These are phyloP conservation scores for Ogataea naganishii DNA, from an alignment of 805 yeast genomes.

Conservation along the genomic window DNA sequence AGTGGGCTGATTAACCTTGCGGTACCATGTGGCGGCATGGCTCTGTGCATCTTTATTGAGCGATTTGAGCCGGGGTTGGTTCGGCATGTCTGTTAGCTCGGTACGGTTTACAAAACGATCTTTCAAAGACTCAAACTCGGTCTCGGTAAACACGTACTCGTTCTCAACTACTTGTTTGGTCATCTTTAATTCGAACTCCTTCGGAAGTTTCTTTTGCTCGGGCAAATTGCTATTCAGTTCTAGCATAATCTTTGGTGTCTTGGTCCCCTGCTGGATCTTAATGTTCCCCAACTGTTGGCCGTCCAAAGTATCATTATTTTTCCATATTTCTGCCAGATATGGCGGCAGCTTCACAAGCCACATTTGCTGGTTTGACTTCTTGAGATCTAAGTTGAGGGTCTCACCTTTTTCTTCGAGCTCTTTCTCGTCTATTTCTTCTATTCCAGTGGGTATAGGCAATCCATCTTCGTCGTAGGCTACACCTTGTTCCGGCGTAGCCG, in stretches of 20 bases:
- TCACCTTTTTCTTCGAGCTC: constrained; percentile 39
- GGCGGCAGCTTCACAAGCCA: constrained; percentile 92
- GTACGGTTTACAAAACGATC: constrained; percentile 43
- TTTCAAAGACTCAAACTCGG: constrained; percentile 58
- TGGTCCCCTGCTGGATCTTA: constrained; percentile 46
- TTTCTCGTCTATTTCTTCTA: constrained; percentile 25
- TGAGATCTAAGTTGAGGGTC: constrained; percentile 68
- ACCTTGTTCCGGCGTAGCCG: no score
- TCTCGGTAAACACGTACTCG: constrained; percentile 82
- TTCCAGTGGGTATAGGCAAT: constrained; percentile 25
- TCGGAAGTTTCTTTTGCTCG: constrained; percentile 58
- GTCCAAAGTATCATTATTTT: constrained; percentile 45
- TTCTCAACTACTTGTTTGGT: constrained; percentile 76
- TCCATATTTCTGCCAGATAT: constrained; percentile 78
- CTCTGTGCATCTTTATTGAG: constrained; percentile 26
- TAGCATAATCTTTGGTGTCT: constrained; percentile 40
- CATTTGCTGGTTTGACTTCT: constrained; percentile 56
- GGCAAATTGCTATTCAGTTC: constrained; percentile 41
- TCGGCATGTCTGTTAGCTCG: constrained; percentile 43
- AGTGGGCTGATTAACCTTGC: constrained; percentile 15
- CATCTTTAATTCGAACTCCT: constrained; percentile 72
- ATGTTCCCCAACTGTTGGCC: constrained; percentile 81
- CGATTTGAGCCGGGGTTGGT: constrained; percentile 38
- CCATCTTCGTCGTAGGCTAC: constrained; percentile 22
- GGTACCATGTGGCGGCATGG: constrained; percentile 24